Evolutionary conservation across 2,329 filamentous ascomycete genomes (phyloP).

Genomic region (Alternaria postmessia): DNA sequence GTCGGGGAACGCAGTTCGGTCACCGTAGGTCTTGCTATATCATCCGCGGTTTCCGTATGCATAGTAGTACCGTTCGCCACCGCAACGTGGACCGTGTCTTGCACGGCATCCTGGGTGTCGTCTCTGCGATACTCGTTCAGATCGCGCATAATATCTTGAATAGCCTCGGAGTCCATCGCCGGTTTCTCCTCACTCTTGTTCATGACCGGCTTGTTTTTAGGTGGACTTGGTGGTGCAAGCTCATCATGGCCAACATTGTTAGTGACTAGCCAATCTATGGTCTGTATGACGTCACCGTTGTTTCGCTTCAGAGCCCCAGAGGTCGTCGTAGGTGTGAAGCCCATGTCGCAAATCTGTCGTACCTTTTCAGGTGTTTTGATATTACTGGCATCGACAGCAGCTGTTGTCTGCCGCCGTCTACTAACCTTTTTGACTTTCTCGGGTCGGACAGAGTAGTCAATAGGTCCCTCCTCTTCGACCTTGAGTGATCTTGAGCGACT

Average conservation of each 20-base stretch:
- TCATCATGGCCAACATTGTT: slow-evolving; percentile 40
- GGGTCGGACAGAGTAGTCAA: slow-evolving; percentile 42
- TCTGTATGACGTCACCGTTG: slow-evolving; percentile 39
- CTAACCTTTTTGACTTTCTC: slow-evolving; percentile 35
- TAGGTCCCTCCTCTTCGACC: slow-evolving; percentile 24
- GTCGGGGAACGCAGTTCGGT: slow-evolving; percentile 7
- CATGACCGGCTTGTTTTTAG: slow-evolving; percentile 9
- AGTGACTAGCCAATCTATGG: slow-evolving; percentile 44
- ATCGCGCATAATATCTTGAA: slow-evolving; percentile 13
- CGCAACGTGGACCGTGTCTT: background rate
- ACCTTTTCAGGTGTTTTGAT: slow-evolving; percentile 41
- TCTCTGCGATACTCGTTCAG: slow-evolving; percentile 14
- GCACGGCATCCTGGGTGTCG: background rate
- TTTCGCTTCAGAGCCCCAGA: slow-evolving; percentile 35
- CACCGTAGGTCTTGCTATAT: background rate
- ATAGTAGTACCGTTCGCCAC: background rate
- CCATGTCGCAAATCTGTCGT: slow-evolving; percentile 47
- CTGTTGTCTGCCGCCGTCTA: slow-evolving; percentile 37
- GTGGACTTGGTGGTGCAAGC: slow-evolving; percentile 32
- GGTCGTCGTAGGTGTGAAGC: slow-evolving; percentile 44
- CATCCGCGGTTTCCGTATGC: background rate
- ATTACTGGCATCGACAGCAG: slow-evolving; percentile 6
- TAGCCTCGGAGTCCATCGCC: slow-evolving; percentile 4
- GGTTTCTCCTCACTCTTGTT: background rate
- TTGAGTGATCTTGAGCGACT: slow-evolving; percentile 48